Conservation (phyloP, 2,329 filamentous ascomycete species). For the Diaporthe australafricana region DNA sequence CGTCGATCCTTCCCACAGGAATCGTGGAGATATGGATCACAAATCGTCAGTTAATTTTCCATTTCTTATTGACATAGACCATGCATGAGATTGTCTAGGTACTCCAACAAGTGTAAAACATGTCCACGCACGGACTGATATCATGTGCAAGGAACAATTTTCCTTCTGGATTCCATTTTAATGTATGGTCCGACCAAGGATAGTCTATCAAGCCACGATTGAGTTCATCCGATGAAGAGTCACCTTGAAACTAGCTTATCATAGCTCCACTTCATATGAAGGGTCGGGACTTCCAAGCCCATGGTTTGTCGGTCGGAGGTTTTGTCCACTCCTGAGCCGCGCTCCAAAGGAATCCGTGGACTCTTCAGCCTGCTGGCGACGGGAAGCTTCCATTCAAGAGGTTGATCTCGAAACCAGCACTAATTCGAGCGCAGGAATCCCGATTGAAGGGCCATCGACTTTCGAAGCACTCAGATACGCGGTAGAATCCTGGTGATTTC, state of each 20-base stretch:
- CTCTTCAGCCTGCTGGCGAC: neutral
- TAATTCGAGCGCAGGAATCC: no score
- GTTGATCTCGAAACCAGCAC: neutral
- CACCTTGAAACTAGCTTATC: no score
- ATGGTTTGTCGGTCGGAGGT: neutral
- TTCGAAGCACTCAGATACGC: neutral
- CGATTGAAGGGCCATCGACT: no score
- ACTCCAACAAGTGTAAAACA: no score
- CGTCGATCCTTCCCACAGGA: no score
- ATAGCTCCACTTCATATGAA: neutral
- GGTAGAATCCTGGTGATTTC: neutral
- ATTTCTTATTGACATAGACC: neutral
- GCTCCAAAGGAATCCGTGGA: neutral
- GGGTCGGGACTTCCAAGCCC: accelerated
- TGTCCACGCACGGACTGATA: no score
- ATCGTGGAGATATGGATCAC: no score
- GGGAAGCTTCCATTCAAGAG: neutral
- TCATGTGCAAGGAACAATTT: no score
- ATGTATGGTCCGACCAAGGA: neutral
- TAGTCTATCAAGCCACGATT: neutral
- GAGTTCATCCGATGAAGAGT: neutral
- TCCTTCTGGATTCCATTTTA: neutral
- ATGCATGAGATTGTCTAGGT: neutral
- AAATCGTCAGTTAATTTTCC: no score
- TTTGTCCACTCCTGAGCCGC: no score